A percentile compares a stretch with the other conserved stretches of the same genome.
Evolutionary conservation across 345 rosid genomes (phyloP).

Genomic region (Melaleuca alternifolia): DNA sequence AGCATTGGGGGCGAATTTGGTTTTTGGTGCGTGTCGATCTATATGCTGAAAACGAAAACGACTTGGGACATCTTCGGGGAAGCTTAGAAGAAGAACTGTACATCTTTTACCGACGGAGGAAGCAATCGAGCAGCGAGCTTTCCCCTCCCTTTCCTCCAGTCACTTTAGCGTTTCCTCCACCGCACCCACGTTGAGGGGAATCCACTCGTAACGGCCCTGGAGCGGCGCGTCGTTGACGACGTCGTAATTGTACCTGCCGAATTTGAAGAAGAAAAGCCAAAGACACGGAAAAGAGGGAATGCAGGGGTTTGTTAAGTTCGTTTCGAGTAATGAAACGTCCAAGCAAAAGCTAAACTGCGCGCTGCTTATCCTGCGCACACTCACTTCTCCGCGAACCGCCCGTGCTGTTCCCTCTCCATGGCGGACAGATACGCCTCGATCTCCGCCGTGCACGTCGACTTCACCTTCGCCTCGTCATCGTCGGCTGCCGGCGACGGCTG

Average conservation of each 20-base stretch:
- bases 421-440: constrained; percentile 27
- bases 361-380: constrained; percentile 38
- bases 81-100: not conserved
- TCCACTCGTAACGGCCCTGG: constrained; percentile 66
- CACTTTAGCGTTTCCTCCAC: not conserved
- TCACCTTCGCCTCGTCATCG: not conserved
- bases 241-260: constrained; percentile 68
- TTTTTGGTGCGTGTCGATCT: not conserved
- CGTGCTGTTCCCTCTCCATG: constrained; percentile 26
- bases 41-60: not conserved
- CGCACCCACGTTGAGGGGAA: constrained; percentile 22
- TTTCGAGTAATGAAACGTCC: not conserved
- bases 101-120: not conserved
- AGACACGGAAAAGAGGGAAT: not conserved
- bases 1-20: not conserved
- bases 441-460: constrained; percentile 24
- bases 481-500: not conserved
- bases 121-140: not conserved
- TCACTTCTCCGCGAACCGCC: constrained; percentile 44
- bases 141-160: not conserved
- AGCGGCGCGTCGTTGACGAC: constrained; percentile 55
- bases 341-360: constrained; percentile 6
- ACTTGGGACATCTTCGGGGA: not conserved
- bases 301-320: not conserved
- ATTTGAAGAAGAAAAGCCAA: not conserved